Evolutionary conservation across 106 monocot genomes (phyloP).

Genomic region (Acanthochlamys bracteata): DNA sequence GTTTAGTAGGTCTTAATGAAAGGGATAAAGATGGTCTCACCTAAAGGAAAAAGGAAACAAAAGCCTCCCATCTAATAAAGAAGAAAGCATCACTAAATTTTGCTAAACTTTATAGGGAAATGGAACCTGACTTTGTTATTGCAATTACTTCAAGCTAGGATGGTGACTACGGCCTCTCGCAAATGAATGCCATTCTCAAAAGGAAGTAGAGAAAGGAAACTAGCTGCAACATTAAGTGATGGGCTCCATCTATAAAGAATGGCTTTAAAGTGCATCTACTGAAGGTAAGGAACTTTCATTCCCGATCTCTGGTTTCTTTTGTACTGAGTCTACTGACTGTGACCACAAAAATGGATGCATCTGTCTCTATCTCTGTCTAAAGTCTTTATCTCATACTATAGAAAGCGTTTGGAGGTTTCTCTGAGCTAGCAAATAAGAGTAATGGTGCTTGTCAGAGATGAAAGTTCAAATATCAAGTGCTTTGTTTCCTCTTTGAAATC

Average conservation of each 20-base stretch:
- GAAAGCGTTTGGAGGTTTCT: no score
- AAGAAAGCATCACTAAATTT: constrained; percentile 21
- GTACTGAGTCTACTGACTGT: neutral
- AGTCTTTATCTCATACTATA: no score
- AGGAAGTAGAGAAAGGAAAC: neutral
- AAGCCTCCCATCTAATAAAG: constrained; percentile 26
- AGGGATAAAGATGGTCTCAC: constrained; percentile 12
- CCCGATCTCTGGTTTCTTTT: constrained; percentile 1
- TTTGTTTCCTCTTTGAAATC: no score
- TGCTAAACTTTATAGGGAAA: constrained; percentile 33
- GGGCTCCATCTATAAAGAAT: neutral
- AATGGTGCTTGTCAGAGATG: no score
- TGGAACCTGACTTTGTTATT: constrained; percentile 5
- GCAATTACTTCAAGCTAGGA: constrained; percentile 9
- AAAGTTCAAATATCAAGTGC: no score
- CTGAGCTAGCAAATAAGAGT: no score
- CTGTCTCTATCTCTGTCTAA: no score
- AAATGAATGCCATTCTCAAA: constrained; percentile 5
- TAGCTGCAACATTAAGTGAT: neutral
- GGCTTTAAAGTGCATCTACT: neutral
- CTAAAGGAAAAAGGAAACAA: constrained; percentile 17
- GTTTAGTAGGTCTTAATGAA: constrained; percentile 9
- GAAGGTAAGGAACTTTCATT: constrained; percentile 1
- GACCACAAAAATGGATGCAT: neutral
- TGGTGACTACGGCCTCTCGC: constrained; percentile 1